Evolutionary conservation across 2,329 filamentous ascomycete genomes (phyloP).

Genomic region (Paracoccidioides lutzii): DNA sequence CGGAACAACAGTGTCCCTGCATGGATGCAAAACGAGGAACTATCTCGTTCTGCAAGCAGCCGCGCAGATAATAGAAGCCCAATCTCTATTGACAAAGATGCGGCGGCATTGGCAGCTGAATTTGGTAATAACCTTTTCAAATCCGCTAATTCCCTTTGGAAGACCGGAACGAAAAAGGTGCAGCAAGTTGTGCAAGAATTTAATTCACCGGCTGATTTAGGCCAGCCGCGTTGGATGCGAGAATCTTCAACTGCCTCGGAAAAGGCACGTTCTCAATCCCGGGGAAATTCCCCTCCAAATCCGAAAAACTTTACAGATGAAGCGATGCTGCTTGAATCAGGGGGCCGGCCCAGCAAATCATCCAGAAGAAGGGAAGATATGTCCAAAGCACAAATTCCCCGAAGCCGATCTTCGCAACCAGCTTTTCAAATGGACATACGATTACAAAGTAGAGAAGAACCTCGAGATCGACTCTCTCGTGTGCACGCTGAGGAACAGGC

Average conservation of each 20-base stretch:
- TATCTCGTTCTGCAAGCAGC: conserved; percentile 12
- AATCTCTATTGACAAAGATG: conserved; percentile 53
- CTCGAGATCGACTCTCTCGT: conserved; percentile 53
- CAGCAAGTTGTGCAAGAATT: conserved; percentile 88
- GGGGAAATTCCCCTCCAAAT: not conserved
- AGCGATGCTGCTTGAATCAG: conserved; percentile 61
- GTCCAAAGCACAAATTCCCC: not conserved
- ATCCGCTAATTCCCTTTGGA: conserved; percentile 91
- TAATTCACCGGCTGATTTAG: conserved; percentile 56
- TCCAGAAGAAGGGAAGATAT: conserved; percentile 9
- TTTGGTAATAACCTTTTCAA: conserved; percentile 79
- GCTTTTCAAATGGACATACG: not conserved
- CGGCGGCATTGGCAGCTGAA: conserved; percentile 68
- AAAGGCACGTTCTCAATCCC: not conserved
- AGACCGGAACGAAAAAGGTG: conserved; percentile 80
- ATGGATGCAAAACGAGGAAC: conserved; percentile 50
- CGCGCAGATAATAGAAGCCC: conserved; percentile 17
- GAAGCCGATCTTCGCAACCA: not conserved
- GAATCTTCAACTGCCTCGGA: conserved; percentile 39
- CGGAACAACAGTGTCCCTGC: conserved; percentile 35
- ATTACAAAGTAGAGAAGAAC: conserved; percentile 24
- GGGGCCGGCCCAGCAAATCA: conserved; percentile 7
- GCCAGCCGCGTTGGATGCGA: conserved; percentile 91
- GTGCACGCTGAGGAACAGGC: conserved; percentile 67
- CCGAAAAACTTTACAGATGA: conserved; percentile 24